Percentiles rank a stretch among this genome's conserved stretches.
Conservation (phyloP, 345 rosid genomes). For the Brassica napus region DNA sequence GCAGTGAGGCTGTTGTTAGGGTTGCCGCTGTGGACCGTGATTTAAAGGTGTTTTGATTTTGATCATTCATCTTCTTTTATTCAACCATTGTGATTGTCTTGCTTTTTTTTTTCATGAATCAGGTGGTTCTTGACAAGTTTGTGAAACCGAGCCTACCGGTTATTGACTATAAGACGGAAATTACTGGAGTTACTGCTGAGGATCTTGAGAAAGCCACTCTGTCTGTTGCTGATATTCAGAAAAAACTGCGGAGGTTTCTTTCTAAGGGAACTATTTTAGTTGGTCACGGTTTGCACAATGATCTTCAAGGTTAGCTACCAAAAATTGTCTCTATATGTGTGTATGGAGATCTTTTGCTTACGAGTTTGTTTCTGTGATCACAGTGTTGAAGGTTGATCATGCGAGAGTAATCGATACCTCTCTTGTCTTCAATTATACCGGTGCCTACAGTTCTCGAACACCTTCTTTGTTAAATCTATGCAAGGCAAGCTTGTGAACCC, state of each 20-base stretch:
- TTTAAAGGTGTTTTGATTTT: slow-evolving; percentile 49
- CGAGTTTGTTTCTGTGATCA: slow-evolving; percentile 18
- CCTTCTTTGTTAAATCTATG: slow-evolving; percentile 79
- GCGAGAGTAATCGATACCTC: slow-evolving; percentile 86
- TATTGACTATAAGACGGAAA: slow-evolving; percentile 65
- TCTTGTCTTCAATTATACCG: slow-evolving; percentile 55
- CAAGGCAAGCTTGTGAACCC: slow-evolving; percentile 53
- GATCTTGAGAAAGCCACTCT: slow-evolving; percentile 66
- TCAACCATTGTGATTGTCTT: not conserved
- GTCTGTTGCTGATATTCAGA: slow-evolving; percentile 77
- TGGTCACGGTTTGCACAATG: slow-evolving; percentile 84
- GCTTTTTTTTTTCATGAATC: slow-evolving; percentile 20
- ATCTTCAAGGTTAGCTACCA: slow-evolving; percentile 60
- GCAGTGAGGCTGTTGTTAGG: slow-evolving; percentile 82
- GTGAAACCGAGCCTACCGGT: slow-evolving; percentile 73
- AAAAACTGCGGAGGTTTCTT: slow-evolving; percentile 68
- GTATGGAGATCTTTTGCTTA: slow-evolving; percentile 13
- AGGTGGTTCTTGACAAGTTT: slow-evolving; percentile 77
- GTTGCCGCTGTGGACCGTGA: slow-evolving; percentile 74
- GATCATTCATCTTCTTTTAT: not conserved
- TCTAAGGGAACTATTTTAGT: slow-evolving; percentile 64
- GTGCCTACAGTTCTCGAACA: slow-evolving; percentile 32
- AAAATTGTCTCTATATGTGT: not conserved
- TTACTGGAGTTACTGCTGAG: slow-evolving; percentile 74
- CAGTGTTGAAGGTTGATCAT: slow-evolving; percentile 88